Evolutionary conservation across 1,284 basidiomycete species (phyloP).

Genomic region (Rhodotorula sp.): DNA sequence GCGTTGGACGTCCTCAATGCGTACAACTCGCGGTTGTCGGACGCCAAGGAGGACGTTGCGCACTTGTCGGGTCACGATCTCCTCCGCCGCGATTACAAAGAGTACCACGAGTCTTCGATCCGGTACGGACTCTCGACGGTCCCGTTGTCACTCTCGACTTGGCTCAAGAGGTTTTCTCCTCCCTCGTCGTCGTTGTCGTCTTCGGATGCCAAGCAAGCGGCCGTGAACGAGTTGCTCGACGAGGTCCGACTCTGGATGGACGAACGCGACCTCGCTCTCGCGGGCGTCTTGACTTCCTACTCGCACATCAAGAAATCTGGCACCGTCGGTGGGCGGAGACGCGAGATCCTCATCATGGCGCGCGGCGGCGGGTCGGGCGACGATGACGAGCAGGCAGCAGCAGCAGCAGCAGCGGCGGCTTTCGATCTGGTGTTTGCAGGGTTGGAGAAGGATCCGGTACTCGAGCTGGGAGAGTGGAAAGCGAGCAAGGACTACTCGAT

Average conservation of each 20-base stretch:
- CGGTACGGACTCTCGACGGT: conserved; percentile 70
- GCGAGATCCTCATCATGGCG: conserved; percentile 69
- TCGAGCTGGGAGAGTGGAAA: conserved; percentile 56
- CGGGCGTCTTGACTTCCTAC: conserved; percentile 72
- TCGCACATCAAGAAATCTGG: conserved; percentile 49
- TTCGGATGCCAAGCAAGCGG: conserved; percentile 35
- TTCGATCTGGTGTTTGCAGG: conserved; percentile 54
- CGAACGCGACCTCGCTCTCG: conserved; percentile 62
- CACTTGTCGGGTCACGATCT: conserved; percentile 71
- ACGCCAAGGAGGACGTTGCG: conserved; percentile 67
- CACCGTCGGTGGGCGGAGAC: conserved; percentile 60
- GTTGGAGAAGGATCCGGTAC: conserved; percentile 58
- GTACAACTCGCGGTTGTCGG: conserved; percentile 51
- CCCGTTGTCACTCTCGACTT: conserved; percentile 61
- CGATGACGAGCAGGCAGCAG: conserved; percentile 9
- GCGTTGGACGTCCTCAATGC: conserved; percentile 3
- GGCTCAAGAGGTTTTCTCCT: conserved; percentile 51
- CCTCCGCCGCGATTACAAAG: conserved; percentile 87
- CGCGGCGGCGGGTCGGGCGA: conserved; percentile 1
- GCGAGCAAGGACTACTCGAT: conserved; percentile 43
- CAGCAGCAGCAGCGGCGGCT: conserved; percentile 17
- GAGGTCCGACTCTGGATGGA: conserved; percentile 64
- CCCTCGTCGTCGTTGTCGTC: not conserved
- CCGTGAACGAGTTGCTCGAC: conserved; percentile 51
- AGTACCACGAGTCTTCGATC: conserved; percentile 60